phyloP scores from a whole-genome alignment of 2,329 filamentous ascomycete species.

The Alternaria metachromatica region DNA sequence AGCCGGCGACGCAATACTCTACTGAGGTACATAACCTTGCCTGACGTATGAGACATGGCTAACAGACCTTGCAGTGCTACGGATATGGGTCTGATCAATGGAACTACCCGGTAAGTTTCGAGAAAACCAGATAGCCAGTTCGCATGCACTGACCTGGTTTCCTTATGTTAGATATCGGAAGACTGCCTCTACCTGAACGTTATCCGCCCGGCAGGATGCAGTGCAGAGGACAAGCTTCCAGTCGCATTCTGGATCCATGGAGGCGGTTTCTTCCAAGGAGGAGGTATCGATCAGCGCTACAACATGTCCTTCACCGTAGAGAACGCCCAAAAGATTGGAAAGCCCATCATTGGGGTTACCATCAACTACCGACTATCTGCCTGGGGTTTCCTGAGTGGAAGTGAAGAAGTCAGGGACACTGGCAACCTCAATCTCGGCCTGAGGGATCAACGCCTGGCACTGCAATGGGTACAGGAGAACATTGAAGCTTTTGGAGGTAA shows the following conservation, averaged over 20 bases:
- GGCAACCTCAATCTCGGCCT: constrained; percentile 59
- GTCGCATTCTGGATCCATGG: constrained; percentile 65
- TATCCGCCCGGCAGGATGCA: constrained; percentile 50
- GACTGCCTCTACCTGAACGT: constrained; percentile 60
- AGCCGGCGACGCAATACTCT: constrained; percentile 47
- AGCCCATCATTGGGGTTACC: constrained; percentile 55
- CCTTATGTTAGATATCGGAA: constrained; percentile 53
- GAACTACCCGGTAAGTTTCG: constrained; percentile 49
- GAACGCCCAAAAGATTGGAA: constrained; percentile 53
- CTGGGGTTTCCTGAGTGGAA: constrained; percentile 69
- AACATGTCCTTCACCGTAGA: constrained; percentile 58
- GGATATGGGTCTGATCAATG: constrained; percentile 46
- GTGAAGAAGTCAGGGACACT: constrained; percentile 35
- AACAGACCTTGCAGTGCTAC: constrained; percentile 39
- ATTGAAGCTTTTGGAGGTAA: constrained; percentile 53
- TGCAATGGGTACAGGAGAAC: constrained; percentile 55
- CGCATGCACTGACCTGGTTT: background rate
- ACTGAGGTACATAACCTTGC: constrained; percentile 16
- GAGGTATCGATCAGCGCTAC: constrained; percentile 61
- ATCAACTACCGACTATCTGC: constrained; percentile 61
- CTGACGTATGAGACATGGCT: background rate
- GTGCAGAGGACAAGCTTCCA: constrained; percentile 52
- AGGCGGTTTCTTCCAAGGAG: constrained; percentile 58
- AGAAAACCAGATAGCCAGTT: background rate
- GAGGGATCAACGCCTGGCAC: constrained; percentile 54